Base-by-base conservation (phyloP, 306 rosid genomes). In the Potentilla sterilis region DNA sequence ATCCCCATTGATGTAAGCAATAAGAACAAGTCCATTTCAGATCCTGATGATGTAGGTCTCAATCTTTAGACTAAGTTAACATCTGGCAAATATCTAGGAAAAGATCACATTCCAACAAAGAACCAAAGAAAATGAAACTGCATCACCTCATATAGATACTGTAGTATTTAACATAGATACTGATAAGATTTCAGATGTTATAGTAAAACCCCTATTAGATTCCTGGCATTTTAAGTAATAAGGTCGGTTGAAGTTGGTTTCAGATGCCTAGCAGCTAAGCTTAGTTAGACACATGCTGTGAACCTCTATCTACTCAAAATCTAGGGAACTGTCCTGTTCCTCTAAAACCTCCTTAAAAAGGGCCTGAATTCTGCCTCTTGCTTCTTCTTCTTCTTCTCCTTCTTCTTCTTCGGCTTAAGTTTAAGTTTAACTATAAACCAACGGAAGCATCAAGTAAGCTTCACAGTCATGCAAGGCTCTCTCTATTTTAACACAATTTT, bases 401-500 rank as follows among this genome's bases (percentile, higher is more conserved):
- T 85, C 78, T 48, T 44, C 48, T 11, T 44, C 48, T 44, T 44
- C 48, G 11, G 14, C 52, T 47, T 47, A 28, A 10, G 62, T 12
- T n/a, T 77, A 72, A 69, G 10, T 24, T 51, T 72, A 70, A 49
- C 9, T 24, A 48, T 28, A 55, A 40, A 66, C 46, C 41, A 7
- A 63, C 70, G 96, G 96, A 88, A 89, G 87, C 89, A 83, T 87
- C 93, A 78, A 76, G 89, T 77, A 46, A 86, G 84, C 81, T 89
- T 83, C 91, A 80, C 67, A 37, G 81, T 80, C 76, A 82, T 81
- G 87, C 76, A 82, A 81, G 78, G 83, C 83, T 80, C 79, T 80
- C 75, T 63, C 55, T 58, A 28, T 28, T 35, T 51, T 80, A 65
- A 75, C 82, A 55, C 75, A 41, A 79, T 13, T 74, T 74, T 69